phyloP scores from a whole-genome alignment of 2,329 filamentous ascomycete genomes.

The Diaporthe sp. region DNA sequence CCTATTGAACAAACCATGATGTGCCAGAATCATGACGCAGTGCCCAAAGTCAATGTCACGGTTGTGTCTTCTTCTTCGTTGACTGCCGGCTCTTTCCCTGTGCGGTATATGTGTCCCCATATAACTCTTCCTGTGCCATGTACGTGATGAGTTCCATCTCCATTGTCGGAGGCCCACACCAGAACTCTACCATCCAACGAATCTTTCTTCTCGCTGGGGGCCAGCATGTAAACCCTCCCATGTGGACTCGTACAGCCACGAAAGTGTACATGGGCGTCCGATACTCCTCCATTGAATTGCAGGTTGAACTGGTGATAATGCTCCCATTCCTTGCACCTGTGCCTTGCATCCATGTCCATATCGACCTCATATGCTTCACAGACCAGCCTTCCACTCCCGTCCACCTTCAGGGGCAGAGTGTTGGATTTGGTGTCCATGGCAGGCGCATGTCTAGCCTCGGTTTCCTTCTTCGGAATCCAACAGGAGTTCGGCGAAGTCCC shows the following conservation, averaged over 20 bases:
- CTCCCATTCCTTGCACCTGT: neutral
- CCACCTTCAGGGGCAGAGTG: neutral
- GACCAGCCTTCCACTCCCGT: conserved; percentile 2
- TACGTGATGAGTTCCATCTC: conserved; percentile 3
- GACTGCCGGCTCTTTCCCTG: neutral
- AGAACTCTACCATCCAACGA: neutral
- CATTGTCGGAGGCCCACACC: neutral
- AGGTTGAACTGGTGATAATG: neutral
- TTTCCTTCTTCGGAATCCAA: neutral
- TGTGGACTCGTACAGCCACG: neutral
- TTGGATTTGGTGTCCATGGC: neutral
- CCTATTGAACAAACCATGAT: neutral
- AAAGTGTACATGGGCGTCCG: neutral
- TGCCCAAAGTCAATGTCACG: neutral
- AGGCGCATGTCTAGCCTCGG: neutral
- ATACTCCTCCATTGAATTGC: neutral
- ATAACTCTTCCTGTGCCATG: neutral
- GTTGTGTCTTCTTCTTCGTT: neutral
- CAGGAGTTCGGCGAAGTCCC: neutral
- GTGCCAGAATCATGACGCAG: neutral
- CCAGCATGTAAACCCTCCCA: conserved; percentile 1
- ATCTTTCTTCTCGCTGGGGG: neutral
- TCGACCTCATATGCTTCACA: neutral
- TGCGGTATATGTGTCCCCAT: neutral
- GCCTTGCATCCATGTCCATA: neutral